A percentile compares a stretch with the other conserved stretches of the same genome.
Conservation (phyloP, 352 stramenopile genomes). For the Phytopythium mirpurense region DNA sequence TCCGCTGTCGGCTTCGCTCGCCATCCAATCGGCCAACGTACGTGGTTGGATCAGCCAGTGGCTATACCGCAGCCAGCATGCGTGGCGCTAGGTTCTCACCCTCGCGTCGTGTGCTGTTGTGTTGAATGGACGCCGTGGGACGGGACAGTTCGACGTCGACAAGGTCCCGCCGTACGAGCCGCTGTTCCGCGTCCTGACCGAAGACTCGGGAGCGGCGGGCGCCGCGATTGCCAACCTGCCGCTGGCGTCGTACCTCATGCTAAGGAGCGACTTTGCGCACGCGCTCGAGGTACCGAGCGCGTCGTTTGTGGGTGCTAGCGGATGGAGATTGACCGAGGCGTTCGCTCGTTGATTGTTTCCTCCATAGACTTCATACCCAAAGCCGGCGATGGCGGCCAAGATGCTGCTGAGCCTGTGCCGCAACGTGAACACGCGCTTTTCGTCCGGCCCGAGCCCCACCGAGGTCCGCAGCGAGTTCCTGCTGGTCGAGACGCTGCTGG, state of each 20-base stretch:
- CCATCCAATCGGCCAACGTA: constrained; percentile 50
- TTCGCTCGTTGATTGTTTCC: neutral
- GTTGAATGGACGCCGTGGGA: too few species aligned
- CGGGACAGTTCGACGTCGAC: constrained; percentile 44
- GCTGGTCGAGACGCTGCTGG: constrained; percentile 67
- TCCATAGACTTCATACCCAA: constrained; percentile 48
- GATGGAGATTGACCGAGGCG: too few species aligned
- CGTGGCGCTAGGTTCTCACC: too few species aligned
- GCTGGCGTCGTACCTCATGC: constrained; percentile 60
- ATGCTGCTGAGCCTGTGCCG: constrained; percentile 51
- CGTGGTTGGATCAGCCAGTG: too few species aligned
- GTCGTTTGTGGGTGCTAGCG: neutral
- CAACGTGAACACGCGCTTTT: constrained; percentile 60
- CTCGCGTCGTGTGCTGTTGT: too few species aligned
- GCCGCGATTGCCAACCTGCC: constrained; percentile 60
- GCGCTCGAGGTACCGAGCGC: constrained; percentile 35
- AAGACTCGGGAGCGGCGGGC: constrained; percentile 64
- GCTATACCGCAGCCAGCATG: too few species aligned
- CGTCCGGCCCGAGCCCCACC: constrained; percentile 16
- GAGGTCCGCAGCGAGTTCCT: constrained; percentile 73
- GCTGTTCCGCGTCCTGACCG: constrained; percentile 65
- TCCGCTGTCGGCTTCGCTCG: constrained; percentile 28
- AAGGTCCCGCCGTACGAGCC: constrained; percentile 70
- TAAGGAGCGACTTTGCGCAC: constrained; percentile 45
- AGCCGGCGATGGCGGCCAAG: constrained; percentile 68